Conservation (phyloP, 129 eudicot species). For the Chrysanthemum lavandulifolium region DNA sequence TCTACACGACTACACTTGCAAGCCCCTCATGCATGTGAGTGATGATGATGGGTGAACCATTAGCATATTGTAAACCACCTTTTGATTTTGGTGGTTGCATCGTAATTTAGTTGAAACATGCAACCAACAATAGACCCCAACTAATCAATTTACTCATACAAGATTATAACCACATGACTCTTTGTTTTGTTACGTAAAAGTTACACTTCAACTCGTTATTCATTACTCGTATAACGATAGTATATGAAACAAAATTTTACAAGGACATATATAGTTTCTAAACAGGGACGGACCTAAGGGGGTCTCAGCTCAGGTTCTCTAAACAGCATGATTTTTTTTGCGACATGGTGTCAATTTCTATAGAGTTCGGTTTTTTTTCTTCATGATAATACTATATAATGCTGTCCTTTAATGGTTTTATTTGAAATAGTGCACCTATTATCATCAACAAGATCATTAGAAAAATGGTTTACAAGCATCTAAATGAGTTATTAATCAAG, state of each 20-base stretch:
- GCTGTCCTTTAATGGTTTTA: too few relatives aligned
- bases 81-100: constrained; percentile 34
- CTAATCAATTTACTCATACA: constrained; percentile 11
- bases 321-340: too few relatives aligned
- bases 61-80: constrained; percentile 23
- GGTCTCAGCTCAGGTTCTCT: too few relatives aligned
- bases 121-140: constrained; percentile 32
- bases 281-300: too few relatives aligned
- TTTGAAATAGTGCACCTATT: too few relatives aligned
- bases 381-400: too few relatives aligned
- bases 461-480: not conserved
- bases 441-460: not conserved
- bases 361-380: too few relatives aligned
- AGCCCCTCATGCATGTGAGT: constrained; percentile 31
- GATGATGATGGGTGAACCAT: constrained; percentile 25
- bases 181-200: not conserved
- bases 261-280: too few relatives aligned
- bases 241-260: not conserved
- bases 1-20: constrained; percentile 7
- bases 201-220: not conserved
- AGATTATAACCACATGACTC: constrained; percentile 14
- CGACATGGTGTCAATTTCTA: too few relatives aligned
- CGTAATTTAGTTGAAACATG: constrained; percentile 23
- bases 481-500: not conserved
- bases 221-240: not conserved